Base-by-base conservation (phyloP, 75 land plant genomes). In the Pinus taeda region DNA sequence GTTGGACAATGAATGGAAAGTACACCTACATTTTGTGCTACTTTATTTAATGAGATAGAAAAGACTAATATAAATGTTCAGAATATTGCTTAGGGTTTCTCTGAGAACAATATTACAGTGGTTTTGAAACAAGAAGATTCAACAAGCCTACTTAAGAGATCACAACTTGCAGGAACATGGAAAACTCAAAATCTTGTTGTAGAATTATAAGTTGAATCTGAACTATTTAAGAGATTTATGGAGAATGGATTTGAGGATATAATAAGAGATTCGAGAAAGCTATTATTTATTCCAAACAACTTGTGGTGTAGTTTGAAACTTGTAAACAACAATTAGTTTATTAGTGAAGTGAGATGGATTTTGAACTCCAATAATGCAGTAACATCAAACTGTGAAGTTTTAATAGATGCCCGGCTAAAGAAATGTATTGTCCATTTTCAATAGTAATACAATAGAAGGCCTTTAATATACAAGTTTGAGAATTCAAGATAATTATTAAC, bases 1-100 rank as follows among this genome's bases (percentile, higher is more conserved):
- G 99, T 96, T 77, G 99, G 99, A 15, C 99, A 94, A 81, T 88
- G 79, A 78, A 96, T 94, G 99, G 97, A 97, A 17, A 96, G 99
- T 71, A 96, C 99, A 55, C 95, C 95, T 80, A 97, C 97, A 83
- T 97, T 96, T 73, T 94, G 99, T 88, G 99, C 98, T 45, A 87
- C 93, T 66, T 87, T 94, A 65, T 96, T 96, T 70, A 90, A 89
- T 84, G 98, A 97, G 57, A 90, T 96, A 33, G 99, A 95, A 24
- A 94, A 94, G 97, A 97, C 99, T 53, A 96, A 90, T 76, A 84
- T 94, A 20, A 96, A 96, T 79, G 75, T 96, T 61, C 83, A 97
- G 59, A 97, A 97, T 45, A 96, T 96, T 81, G 95, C 99, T 79
- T 95, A 96, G 84, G 99, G 99, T 75, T 92, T 97, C 81, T 87